Evolutionary conservation across 2,329 filamentous ascomycete species (phyloP).

Genomic region (Botryosphaeria dothidea): DNA sequence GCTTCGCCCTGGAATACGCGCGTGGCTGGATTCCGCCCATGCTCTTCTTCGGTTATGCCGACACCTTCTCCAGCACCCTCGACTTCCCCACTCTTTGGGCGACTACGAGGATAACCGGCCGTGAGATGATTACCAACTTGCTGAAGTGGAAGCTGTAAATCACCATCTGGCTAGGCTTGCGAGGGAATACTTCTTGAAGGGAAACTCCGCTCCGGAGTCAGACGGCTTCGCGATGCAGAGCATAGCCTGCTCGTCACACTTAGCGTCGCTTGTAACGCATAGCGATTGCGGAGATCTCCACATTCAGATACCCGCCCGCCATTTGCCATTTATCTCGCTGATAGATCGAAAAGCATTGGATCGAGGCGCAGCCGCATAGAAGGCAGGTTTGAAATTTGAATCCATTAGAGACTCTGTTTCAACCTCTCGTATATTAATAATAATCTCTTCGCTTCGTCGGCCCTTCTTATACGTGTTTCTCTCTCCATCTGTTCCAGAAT

Average conservation of each 20-base stretch:
- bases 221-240: neutral
- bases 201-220: neutral
- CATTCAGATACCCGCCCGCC: neutral
- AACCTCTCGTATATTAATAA: neutral
- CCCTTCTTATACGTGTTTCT: neutral
- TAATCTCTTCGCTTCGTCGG: neutral
- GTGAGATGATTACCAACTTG: conserved; percentile 76
- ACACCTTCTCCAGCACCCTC: conserved; percentile 76
- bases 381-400: neutral
- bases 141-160: conserved; percentile 67
- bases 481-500: neutral
- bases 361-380: neutral
- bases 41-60: conserved; percentile 86
- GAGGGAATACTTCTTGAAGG: neutral
- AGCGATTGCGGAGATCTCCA: neutral
- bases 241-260: neutral
- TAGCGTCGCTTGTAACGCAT: neutral
- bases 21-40: conserved; percentile 91
- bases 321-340: neutral
- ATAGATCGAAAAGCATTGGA: neutral
- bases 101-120: conserved; percentile 71
- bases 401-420: neutral
- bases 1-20: conserved; percentile 82
- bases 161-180: neutral
- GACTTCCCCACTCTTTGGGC: conserved; percentile 84